Evolutionary conservation across 129 eudicot genomes (phyloP).

Genomic region (Flaveria bidentis): DNA sequence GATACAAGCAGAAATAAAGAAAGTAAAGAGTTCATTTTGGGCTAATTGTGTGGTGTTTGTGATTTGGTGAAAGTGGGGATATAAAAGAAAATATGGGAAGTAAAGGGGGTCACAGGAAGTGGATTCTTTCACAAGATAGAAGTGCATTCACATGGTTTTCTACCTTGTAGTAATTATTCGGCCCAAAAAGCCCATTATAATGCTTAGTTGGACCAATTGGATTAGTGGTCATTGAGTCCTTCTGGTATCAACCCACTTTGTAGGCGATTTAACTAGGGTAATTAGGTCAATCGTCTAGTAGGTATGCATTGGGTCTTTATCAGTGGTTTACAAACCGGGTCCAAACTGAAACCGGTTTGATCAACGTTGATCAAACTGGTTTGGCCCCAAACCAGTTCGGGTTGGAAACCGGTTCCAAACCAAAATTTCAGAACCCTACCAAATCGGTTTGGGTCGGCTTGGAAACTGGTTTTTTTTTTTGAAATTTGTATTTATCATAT

Average conservation of each 20-base stretch:
- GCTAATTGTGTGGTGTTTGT: slow-evolving; percentile 18
- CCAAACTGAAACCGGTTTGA: too few species aligned
- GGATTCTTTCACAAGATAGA: slow-evolving; percentile 34
- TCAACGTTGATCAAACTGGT: too few species aligned
- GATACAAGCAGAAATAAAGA: slow-evolving; percentile 23
- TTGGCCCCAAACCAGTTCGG: too few species aligned
- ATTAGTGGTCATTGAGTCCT: slow-evolving; percentile 14
- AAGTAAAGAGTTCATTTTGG: slow-evolving; percentile 29
- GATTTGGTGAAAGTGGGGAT: slow-evolving; percentile 22
- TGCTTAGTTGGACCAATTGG: neutral
- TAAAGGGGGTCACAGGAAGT: slow-evolving; percentile 35
- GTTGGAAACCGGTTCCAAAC: too few species aligned
- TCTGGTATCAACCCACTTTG: neutral
- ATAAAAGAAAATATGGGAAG: slow-evolving; percentile 24
- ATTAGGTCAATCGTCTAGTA: too few species aligned
- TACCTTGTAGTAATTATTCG: slow-evolving; percentile 25
- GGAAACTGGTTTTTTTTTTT: too few species aligned
- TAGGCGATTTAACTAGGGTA: neutral
- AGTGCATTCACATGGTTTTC: slow-evolving; percentile 37
- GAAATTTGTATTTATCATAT: too few species aligned
- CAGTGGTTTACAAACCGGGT: too few species aligned
- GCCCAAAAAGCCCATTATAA: slow-evolving; percentile 18
- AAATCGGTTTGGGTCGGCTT: too few species aligned
- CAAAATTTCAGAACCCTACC: too few species aligned
- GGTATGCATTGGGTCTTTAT: too few species aligned